A percentile compares a stretch with the other conserved stretches of the same genome.
Conservation (phyloP, 106 monocot species). For the Phalaenopsis equestris region DNA sequence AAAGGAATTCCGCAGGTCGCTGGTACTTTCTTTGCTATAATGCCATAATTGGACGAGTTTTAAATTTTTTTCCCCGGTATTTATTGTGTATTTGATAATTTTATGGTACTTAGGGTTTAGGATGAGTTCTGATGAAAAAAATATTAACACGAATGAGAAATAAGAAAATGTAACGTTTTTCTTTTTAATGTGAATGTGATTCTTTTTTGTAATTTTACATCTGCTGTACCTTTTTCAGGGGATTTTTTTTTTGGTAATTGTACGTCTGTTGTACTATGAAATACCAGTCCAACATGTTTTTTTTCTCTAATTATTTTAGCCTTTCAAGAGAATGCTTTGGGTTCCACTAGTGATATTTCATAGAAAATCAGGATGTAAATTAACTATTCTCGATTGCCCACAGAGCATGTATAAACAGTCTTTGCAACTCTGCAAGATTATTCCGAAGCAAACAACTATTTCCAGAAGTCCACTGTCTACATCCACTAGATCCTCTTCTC, state of each 20-base stretch:
- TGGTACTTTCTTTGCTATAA: constrained; percentile 38
- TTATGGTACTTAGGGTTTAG: neutral
- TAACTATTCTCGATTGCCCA: constrained; percentile 3
- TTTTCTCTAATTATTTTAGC: neutral
- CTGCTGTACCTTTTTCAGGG: too few relatives aligned
- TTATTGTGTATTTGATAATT: neutral
- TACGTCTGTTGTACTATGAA: too few relatives aligned
- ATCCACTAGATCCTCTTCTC: constrained; percentile 73
- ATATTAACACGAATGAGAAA: too few relatives aligned
- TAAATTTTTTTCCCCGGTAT: neutral
- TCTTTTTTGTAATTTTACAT: too few relatives aligned
- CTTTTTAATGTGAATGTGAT: too few relatives aligned
- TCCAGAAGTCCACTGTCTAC: constrained; percentile 62
- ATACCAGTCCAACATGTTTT: neutral
- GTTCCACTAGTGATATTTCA: neutral
- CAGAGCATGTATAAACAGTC: constrained; percentile 94
- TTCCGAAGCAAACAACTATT: constrained; percentile 55
- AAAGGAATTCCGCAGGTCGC: constrained; percentile 76
- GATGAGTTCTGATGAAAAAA: too few relatives aligned
- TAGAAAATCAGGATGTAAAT: neutral
- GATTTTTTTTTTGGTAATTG: too few relatives aligned
- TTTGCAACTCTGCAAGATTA: constrained; percentile 70
- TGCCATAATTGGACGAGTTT: neutral
- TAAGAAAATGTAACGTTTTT: too few relatives aligned
- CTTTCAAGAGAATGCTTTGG: neutral